These are phyloP conservation scores for Ganoderma multipileum DNA, from an alignment of 1,284 basidiomycete species.

Conservation along the genomic window DNA sequence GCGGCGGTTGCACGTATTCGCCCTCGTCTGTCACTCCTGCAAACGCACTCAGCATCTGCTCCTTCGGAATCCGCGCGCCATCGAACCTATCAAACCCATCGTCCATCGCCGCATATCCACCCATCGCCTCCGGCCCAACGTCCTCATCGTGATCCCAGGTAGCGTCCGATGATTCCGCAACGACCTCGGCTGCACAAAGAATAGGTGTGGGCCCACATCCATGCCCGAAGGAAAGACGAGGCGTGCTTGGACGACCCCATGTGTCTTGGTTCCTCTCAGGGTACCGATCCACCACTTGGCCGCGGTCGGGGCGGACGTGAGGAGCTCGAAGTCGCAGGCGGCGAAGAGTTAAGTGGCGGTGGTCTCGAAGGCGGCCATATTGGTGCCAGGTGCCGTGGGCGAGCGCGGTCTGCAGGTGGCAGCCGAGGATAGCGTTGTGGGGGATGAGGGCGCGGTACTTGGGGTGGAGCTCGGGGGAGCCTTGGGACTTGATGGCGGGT, in stretches of 20 bases:
- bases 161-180: constrained; percentile 66
- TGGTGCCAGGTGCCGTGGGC: constrained; percentile 84
- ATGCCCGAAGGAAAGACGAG: constrained; percentile 70
- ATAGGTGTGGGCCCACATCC: constrained; percentile 79
- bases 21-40: constrained; percentile 75
- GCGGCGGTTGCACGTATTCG: constrained; percentile 72
- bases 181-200: constrained; percentile 73
- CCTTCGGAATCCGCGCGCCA: too few species aligned
- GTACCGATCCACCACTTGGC: constrained; percentile 88
- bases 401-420: constrained; percentile 76
- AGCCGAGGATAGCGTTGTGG: constrained; percentile 68
- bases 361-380: constrained; percentile 76
- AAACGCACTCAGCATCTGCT: constrained; percentile 71
- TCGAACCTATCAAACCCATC: too few species aligned
- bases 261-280: constrained; percentile 79
- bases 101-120: constrained; percentile 46
- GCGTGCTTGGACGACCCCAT: constrained; percentile 82
- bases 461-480: constrained; percentile 53
- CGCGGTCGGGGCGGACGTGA: constrained; percentile 79
- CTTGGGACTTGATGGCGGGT: constrained; percentile 71
- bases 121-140: constrained; percentile 76
- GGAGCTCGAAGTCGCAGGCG: constrained; percentile 76
- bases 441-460: constrained; percentile 58
- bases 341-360: constrained; percentile 77
- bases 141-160: constrained; percentile 78